Percentiles rank a stretch among this genome's conserved stretches.
Evolutionary conservation across 805 yeast genomes (phyloP).

Genomic region (Candida boleticola): DNA sequence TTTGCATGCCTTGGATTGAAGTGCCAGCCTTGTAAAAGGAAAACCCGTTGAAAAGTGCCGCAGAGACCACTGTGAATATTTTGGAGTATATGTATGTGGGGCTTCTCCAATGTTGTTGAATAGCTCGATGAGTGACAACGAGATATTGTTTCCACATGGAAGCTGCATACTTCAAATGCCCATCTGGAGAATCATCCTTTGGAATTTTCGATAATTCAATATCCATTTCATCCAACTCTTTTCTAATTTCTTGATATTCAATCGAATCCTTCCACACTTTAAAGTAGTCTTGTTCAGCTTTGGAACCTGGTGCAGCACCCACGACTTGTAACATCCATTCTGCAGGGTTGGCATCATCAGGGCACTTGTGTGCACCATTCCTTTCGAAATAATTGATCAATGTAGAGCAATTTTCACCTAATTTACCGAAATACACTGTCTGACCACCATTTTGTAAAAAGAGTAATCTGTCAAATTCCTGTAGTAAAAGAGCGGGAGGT

Average conservation of each 20-base stretch:
- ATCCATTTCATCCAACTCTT: constrained; percentile 10
- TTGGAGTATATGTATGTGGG: constrained; percentile 41
- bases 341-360: constrained; percentile 50
- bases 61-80: constrained; percentile 44
- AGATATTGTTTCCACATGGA: constrained; percentile 17
- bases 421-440: constrained; percentile 43
- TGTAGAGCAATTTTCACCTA: constrained; percentile 27
- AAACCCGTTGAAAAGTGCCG: constrained; percentile 40
- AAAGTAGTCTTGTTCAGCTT: constrained; percentile 56
- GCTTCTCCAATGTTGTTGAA: constrained; percentile 33
- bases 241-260: constrained; percentile 13
- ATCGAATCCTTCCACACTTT: constrained; percentile 51
- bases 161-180: constrained; percentile 13
- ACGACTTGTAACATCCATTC: constrained; percentile 64
- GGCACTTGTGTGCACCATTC: constrained; percentile 53
- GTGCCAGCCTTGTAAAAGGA: constrained; percentile 16
- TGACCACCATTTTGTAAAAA: constrained; percentile 50
- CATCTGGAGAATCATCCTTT: constrained; percentile 6
- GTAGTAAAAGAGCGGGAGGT: too few relatives aligned
- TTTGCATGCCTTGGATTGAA: constrained; percentile 52
- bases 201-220: constrained; percentile 5
- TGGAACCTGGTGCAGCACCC: constrained; percentile 79
- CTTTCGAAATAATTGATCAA: constrained; percentile 34
- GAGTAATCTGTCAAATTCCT: constrained; percentile 65
- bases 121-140: constrained; percentile 14